Base-by-base conservation (phyloP, 2,329 filamentous ascomycete species). In the Penicillium sp. region DNA sequence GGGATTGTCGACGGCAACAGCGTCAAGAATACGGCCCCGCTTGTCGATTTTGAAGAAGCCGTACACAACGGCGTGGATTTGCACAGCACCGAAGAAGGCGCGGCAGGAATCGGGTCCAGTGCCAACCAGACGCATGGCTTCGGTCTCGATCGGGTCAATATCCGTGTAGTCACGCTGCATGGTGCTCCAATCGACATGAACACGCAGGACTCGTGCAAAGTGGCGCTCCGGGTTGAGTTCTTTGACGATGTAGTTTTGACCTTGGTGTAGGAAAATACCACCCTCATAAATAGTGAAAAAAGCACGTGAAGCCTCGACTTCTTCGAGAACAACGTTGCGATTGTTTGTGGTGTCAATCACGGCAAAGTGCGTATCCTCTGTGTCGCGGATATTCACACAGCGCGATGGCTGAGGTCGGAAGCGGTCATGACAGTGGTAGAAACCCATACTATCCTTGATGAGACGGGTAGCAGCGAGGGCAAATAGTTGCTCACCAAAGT, bases 1-100 rank as follows among this genome's bases (percentile, higher is more conserved):
- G 3, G 94, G 93, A 66, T 96, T 96, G 73, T 97, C 91, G 22
- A 98, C 92, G 60, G 94, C 86, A 0, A 98, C 89, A 2, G 94
- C 94, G 73, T 99, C 95, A 14, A 98, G 84, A 58, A 98, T 91
- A 2, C 91, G 87, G 1, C 89, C 86, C 66, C 87, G 89, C 71
- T 89, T 89, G 75, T 98, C 93, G n/a, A 97, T 81, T 73, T 98
- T 98, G 83, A 97, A 98, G 79, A 95, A 99, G 2, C 95, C 95
- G 73, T 96, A 98, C 2, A 99, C 92, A 33, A 91, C 89, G 65
- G 94, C 89, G 63, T 89, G 86, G 69, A 98, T 93, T 68, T 89
- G 89, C 72, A 99, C 94, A 0, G 86, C 81, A 37, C 95, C 95
- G 71, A 91, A 93, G 77, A 91, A 98, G 1, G 93, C 94, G 60